These are phyloP conservation scores for Scenedesmus sp. DNA, from an alignment of 163 green algal genomes.

Conservation along the genomic window DNA sequence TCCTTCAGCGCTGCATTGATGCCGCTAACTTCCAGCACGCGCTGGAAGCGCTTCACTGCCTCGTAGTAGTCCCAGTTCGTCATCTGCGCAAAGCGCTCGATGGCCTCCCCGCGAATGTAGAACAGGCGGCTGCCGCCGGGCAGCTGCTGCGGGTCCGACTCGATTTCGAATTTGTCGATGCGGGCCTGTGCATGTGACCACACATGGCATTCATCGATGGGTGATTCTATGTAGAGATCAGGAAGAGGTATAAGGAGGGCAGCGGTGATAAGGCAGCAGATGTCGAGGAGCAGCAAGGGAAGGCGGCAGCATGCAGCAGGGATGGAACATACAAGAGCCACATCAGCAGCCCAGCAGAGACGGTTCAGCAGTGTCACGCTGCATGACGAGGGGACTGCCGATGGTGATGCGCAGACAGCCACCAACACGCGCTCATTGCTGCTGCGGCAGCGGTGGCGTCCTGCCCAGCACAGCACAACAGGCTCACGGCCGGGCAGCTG, in stretches of 20 bases:
- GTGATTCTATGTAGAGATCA: too few species aligned
- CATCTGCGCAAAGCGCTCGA: conserved; percentile 88
- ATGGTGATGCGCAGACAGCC: too few species aligned
- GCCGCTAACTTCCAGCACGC: conserved; percentile 88
- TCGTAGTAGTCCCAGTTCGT: conserved; percentile 99
- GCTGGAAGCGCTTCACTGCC: conserved; percentile 88
- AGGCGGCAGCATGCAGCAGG: too few species aligned
- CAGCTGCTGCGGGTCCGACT: conserved; percentile 22
- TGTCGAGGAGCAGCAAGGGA: too few species aligned
- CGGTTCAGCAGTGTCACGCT: neutral
- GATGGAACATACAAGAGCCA: too few species aligned
- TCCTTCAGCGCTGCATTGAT: conserved; percentile 77
- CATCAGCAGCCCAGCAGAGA: neutral
- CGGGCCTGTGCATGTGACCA: conserved; percentile 28
- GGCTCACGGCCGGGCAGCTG: neutral
- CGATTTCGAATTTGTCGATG: conserved; percentile 75
- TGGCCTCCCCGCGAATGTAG: conserved; percentile 67
- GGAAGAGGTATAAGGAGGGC: too few species aligned
- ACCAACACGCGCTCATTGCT: too few species aligned
- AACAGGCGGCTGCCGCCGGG: conserved; percentile 65
- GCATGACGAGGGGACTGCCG: too few species aligned
- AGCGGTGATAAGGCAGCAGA: too few species aligned
- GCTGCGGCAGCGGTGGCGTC: too few species aligned
- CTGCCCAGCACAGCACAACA: too few species aligned
- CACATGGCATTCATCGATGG: too few species aligned